Evolutionary conservation across 1,284 basidiomycete genomes (phyloP), one percentile per base, ranked within the genome.

Genomic region (Melampsora americana): DNA sequence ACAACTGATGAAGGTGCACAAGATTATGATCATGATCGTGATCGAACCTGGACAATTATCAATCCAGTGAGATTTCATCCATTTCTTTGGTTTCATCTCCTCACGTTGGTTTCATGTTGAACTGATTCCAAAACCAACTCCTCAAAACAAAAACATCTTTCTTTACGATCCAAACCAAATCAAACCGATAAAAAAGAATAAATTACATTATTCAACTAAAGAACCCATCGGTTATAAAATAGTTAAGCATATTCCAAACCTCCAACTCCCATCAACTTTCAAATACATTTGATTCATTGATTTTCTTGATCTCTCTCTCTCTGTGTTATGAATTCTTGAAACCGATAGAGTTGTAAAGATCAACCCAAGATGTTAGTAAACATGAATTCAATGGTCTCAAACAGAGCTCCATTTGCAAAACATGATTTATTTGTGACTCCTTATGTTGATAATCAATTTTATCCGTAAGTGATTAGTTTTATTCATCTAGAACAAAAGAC

Each of bases 321-420:
- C 3, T 53, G 50, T 53, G 14, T 53, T 18, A 4, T 53, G 50
- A 16, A 20, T 53, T 53, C 50, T 23, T 4, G n/a, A 18, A 23
- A 32, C 2, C n/a, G n/a, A 46, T 81, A 83, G 77, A 86, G 87
- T 78, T 85, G 89, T 82, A 89, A 89, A 79, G 89, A 89, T 66
- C 62, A 66, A 30, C 85, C 86, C 53, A 89, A 88, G 26, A 84
- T 93, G 81, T 85, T 94, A 83, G 86, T 88, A 23, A 87, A 87
- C 79, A 83, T 83, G 28, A 90, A 90, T 79, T 89, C 91, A n/a
- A 89, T 90, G 87, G 87, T 90, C 28, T 88, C 86, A 70, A 87
- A 86, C 79, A 87, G 94, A 42, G 92, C 92, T 60, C 86, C 88
- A 50, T 96, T 93, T 81, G 86, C 90, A 78, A 86, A 85, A 79